A percentile compares a stretch with the other conserved stretches of the same genome.
These are phyloP conservation scores for Picochlorum sp. DNA, from an alignment of 139 green algal genomes.

Conservation along the genomic window DNA sequence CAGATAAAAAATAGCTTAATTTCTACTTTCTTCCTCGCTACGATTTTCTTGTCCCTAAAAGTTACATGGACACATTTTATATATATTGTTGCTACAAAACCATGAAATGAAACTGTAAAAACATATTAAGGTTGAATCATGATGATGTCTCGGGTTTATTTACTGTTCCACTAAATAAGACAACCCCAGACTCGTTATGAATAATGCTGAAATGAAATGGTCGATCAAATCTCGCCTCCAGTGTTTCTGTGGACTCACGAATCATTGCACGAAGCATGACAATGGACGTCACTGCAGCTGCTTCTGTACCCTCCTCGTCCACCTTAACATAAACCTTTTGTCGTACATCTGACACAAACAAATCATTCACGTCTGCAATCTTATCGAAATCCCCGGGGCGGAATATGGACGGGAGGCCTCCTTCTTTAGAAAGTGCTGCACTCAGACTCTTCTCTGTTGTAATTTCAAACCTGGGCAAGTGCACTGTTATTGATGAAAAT, in stretches of 20 bases:
- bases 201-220: constrained; percentile 23
- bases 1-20: background rate
- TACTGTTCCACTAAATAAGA: constrained; percentile 16
- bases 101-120: too few species aligned
- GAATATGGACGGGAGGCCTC: constrained; percentile 7
- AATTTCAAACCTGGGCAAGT: constrained; percentile 21
- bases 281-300: constrained; percentile 16
- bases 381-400: constrained; percentile 12
- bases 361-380: background rate
- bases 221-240: constrained; percentile 18
- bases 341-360: constrained; percentile 17
- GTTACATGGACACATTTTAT: background rate
- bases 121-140: too few species aligned
- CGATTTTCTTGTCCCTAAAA: background rate
- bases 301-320: constrained; percentile 5
- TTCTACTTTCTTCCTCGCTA: background rate
- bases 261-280: constrained; percentile 7
- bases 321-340: constrained; percentile 27
- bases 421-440: background rate
- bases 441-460: background rate
- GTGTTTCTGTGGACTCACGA: background rate
- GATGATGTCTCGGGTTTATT: constrained; percentile 9
- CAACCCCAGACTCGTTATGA: constrained; percentile 3
- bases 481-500: constrained; percentile 2
- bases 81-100: background rate